These are phyloP conservation scores for Ceratocystis cacaofunesta DNA, from an alignment of 2,329 filamentous ascomycete species.

Conservation along the genomic window DNA sequence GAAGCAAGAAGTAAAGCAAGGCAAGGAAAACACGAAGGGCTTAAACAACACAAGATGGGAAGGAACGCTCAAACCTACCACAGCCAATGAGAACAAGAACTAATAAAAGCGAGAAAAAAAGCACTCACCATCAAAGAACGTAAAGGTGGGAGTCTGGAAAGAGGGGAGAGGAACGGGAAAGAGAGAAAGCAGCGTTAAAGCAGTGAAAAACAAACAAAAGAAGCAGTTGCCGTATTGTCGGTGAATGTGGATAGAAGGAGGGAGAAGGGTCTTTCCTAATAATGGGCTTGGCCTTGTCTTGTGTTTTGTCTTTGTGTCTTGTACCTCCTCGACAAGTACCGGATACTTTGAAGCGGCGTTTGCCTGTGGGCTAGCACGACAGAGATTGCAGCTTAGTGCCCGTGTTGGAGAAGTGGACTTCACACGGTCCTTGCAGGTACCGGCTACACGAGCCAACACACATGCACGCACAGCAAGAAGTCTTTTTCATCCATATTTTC, in stretches of 20 bases:
- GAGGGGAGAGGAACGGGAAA: not conserved
- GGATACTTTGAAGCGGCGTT: not conserved
- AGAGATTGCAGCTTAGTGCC: slow-evolving; percentile 1
- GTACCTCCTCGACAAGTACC: not conserved
- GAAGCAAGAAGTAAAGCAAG: not conserved
- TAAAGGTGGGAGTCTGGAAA: not conserved
- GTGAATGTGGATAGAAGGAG: not conserved
- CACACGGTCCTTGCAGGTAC: slow-evolving; percentile 1
- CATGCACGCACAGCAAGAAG: not conserved
- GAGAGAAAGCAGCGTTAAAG: not conserved
- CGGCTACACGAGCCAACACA: slow-evolving; percentile 3
- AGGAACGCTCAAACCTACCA: not conserved
- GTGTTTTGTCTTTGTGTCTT: not conserved
- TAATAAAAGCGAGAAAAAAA: not conserved
- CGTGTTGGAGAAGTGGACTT: slow-evolving; percentile 3
- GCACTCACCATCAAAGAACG: not conserved
- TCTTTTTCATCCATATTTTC: not conserved
- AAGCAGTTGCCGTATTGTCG: not conserved
- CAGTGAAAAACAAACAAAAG: not conserved
- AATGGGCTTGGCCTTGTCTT: not conserved
- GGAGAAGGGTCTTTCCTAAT: not conserved
- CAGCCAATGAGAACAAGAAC: not conserved
- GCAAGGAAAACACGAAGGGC: not conserved
- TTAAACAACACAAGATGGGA: not conserved
- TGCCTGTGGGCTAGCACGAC: not conserved